phyloP scores from a whole-genome alignment of 2,329 filamentous ascomycete genomes.

The Cercospora berteroae region DNA sequence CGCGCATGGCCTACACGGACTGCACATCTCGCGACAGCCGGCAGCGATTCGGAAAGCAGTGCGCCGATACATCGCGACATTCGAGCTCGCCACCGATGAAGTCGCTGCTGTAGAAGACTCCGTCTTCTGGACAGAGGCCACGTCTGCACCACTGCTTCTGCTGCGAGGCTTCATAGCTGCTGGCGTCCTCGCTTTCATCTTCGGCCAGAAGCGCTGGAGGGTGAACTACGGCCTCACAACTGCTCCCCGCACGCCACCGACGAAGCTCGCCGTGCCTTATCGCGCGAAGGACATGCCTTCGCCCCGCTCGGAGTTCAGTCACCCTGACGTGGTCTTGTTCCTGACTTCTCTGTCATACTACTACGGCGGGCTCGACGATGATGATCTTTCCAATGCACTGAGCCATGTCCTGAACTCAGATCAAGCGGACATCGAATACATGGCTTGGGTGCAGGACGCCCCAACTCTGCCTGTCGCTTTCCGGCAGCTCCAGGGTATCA shows the following conservation, averaged over 20 bases:
- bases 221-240: slow-evolving; percentile 54
- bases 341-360: slow-evolving; percentile 68
- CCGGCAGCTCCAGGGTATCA: slow-evolving; percentile 28
- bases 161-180: slow-evolving; percentile 63
- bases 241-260: slow-evolving; percentile 46
- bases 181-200: slow-evolving; percentile 57
- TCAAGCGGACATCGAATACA: slow-evolving; percentile 31
- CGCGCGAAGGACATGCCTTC: slow-evolving; percentile 63
- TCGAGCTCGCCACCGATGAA: slow-evolving; percentile 15
- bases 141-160: slow-evolving; percentile 49
- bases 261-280: slow-evolving; percentile 62
- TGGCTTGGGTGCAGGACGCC: slow-evolving; percentile 23
- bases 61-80: slow-evolving; percentile 24
- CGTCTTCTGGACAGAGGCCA: slow-evolving; percentile 19
- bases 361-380: slow-evolving; percentile 55
- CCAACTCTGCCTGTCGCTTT: slow-evolving; percentile 21
- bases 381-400: slow-evolving; percentile 45
- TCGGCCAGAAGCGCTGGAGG: slow-evolving; percentile 65
- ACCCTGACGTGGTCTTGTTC: slow-evolving; percentile 64
- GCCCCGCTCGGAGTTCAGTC: slow-evolving; percentile 63
- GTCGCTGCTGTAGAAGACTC: slow-evolving; percentile 16
- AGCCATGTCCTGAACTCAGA: slow-evolving; percentile 26
- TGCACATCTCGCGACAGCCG: slow-evolving; percentile 22
- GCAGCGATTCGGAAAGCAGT: slow-evolving; percentile 20
- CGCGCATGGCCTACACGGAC: slow-evolving; percentile 29